Evolutionary conservation across 148 eudicot genomes (phyloP), one percentile per base, ranked within the genome.

Genomic region (Rhododendron griersonianum): DNA sequence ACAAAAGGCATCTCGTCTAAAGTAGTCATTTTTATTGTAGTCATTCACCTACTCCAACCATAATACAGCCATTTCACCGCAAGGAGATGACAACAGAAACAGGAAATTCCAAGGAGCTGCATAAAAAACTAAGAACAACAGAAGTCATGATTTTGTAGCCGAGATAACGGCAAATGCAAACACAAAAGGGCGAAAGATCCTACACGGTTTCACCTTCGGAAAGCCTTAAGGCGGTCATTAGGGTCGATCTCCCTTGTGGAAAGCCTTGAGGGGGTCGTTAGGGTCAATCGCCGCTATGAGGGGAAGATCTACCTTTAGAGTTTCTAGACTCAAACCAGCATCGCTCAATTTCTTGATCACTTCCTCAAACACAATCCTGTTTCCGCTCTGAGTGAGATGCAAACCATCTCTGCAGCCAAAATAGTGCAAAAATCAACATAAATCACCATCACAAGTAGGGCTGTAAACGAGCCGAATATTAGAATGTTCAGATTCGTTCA

Each of bases 401-500:
- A 96, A 89, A 78, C 99, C 99, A 89, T 96, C 98, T 51, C 99
- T 96, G 93, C 78, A 85, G 18, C 87, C 82, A 18, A 59, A 33
- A 59, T 59, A 45, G 39, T 5, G 13, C 30, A 75, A 16, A 39
- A 74, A 16, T 0, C 7, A 6, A n/a, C 6, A 15, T 33, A 74
- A 30, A 74, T 30, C 41, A 18, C 25, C 4, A 75, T 37, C 48
- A 35, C 79, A 11, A 11, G 76, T 28, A 28, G 30, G 30, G 30
- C 30, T 28, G 30, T 28, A 28, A 28, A 28, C 30, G 30, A 28
- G 30, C 30, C 30, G 30, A 28, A 28, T 28, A 28, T 28, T 28
- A 28, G 30, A 28, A 28, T 28, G 30, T 28, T 28, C 30, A 28
- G 30, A 28, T 28, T 28, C 30, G 30, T 28, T 28, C 30, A 28